Evolutionary conservation across 371 early-diverging fungal species (phyloP).

Genomic region (Mortierella sp.): DNA sequence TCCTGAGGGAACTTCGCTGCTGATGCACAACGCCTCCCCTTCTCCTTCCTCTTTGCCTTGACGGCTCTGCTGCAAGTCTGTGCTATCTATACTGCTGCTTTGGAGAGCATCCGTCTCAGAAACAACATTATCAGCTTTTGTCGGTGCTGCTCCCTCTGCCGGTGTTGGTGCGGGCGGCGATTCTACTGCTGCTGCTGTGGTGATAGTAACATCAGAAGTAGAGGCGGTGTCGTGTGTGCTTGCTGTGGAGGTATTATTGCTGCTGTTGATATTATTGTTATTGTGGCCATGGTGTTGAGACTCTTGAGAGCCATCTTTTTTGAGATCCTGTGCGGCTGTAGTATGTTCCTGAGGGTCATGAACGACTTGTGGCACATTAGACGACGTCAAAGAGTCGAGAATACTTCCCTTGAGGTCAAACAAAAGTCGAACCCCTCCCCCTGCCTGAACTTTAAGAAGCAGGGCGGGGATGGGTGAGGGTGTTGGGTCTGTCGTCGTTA

Average conservation of each 20-base stretch:
- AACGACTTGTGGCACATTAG: conserved; percentile 9
- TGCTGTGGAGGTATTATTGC: neutral
- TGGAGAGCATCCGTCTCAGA: neutral
- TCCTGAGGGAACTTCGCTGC: neutral
- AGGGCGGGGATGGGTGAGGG: conserved; percentile 12
- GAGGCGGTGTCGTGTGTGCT: neutral
- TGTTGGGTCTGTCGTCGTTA: conserved; percentile 12
- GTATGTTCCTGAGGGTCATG: conserved; percentile 7
- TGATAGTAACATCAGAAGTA: neutral
- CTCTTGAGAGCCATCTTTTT: neutral
- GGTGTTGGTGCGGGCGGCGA: neutral
- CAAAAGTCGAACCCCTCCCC: conserved; percentile 37
- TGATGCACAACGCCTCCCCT: neutral
- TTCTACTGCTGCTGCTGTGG: conserved; percentile 9
- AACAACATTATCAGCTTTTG: neutral
- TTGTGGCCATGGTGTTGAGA: neutral
- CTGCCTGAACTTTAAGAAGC: conserved; percentile 42
- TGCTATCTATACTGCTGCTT: neutral
- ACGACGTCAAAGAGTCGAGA: conserved; percentile 14
- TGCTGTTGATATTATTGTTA: neutral
- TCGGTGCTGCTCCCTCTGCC: neutral
- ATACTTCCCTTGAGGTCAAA: conserved; percentile 43
- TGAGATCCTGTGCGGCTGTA: neutral
- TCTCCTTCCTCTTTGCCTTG: neutral
- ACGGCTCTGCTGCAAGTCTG: neutral